Conservation (phyloP, 352 stramenopile species). For the Phytophthora foliorum region DNA sequence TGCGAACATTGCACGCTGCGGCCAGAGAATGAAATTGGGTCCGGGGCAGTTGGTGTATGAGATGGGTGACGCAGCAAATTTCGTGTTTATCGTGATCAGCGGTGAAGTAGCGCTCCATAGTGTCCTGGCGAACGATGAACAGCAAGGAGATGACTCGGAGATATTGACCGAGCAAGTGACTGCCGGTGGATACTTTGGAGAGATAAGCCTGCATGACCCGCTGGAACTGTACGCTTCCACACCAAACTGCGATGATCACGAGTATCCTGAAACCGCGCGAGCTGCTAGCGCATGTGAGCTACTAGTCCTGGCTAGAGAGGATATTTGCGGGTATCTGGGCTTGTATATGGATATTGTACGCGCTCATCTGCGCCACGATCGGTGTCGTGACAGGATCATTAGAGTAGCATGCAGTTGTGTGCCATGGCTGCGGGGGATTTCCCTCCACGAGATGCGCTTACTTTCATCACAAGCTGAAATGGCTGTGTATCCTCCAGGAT, state of each 20-base stretch:
- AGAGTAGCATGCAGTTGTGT: conserved; percentile 50
- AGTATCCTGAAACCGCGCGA: conserved; percentile 65
- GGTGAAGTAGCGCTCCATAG: conserved; percentile 55
- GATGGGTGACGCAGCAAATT: conserved; percentile 64
- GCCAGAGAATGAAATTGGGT: conserved; percentile 52
- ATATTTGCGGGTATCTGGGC: conserved; percentile 67
- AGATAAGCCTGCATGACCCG: conserved; percentile 51
- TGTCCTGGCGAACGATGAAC: not conserved
- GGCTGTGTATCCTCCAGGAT: conserved; percentile 49
- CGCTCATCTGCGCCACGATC: conserved; percentile 65
- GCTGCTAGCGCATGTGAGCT: conserved; percentile 46
- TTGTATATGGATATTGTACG: conserved; percentile 78
- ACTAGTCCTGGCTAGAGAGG: conserved; percentile 60
- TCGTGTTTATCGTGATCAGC: conserved; percentile 72
- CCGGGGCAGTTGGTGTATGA: conserved; percentile 65
- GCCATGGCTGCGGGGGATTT: conserved; percentile 49
- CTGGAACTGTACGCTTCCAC: conserved; percentile 3
- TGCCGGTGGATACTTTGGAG: conserved; percentile 68
- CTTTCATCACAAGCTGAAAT: conserved; percentile 56
- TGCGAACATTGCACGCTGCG: conserved; percentile 59
- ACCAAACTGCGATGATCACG: conserved; percentile 24
- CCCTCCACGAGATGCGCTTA: conserved; percentile 66
- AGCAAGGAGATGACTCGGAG: not conserved
- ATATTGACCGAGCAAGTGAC: conserved; percentile 45
- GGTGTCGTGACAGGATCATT: conserved; percentile 57